These are phyloP conservation scores for Kondoa subrosea DNA, from an alignment of 768 basidiomycete species.

Conservation along the genomic window DNA sequence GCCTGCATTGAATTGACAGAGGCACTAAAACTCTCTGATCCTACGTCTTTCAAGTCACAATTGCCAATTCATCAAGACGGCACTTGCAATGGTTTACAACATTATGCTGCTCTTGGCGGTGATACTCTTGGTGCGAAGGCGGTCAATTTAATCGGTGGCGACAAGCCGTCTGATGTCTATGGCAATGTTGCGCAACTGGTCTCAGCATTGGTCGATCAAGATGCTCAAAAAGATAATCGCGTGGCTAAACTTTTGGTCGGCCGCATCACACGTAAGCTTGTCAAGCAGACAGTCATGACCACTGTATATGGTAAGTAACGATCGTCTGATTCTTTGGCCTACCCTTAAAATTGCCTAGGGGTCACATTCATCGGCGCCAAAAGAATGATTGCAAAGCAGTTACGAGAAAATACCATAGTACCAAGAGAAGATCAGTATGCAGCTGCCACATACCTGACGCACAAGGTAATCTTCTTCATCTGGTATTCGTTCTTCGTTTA, in stretches of 20 bases:
- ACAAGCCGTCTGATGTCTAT: constrained; percentile 86
- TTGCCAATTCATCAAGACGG: constrained; percentile 97
- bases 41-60: constrained; percentile 43
- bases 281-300: constrained; percentile 99
- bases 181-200: constrained; percentile 77
- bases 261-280: constrained; percentile 76
- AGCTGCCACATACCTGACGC: constrained; percentile 63
- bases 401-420: constrained; percentile 58
- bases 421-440: constrained; percentile 55
- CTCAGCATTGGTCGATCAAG: constrained; percentile 20
- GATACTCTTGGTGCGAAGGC: constrained; percentile 73
- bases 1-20: constrained; percentile 73
- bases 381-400: constrained; percentile 80
- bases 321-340: neutral
- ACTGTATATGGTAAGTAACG: constrained; percentile 61
- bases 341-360: constrained; percentile 29
- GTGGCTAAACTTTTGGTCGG: constrained; percentile 50
- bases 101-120: constrained; percentile 94
- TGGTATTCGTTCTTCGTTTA: neutral
- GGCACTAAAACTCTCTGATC: constrained; percentile 55
- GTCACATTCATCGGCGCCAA: constrained; percentile 90
- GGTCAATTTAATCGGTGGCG: constrained; percentile 62
- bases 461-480: constrained; percentile 39
- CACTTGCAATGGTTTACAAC: constrained; percentile 94
- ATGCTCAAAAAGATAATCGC: constrained; percentile 31